Percentiles rank a stretch among this genome's conserved stretches.
Evolutionary conservation across 306 rosid species (phyloP).

Genomic region (Notholithocarpus densiflorus): DNA sequence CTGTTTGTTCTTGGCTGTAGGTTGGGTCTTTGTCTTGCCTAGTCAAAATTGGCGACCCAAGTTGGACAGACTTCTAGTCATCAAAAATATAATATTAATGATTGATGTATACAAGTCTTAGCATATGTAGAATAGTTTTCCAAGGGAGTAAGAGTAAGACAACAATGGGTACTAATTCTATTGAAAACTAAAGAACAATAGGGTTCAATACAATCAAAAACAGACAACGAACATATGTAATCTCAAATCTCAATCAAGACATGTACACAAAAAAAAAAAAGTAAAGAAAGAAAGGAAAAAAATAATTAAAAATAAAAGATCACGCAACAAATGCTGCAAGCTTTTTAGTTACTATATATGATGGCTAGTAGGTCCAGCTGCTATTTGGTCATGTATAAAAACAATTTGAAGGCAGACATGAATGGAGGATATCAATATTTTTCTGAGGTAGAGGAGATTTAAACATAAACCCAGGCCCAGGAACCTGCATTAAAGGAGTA

Average conservation of each 20-base stretch:
- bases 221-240: too few relatives aligned
- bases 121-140: not conserved
- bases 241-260: too few relatives aligned
- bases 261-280: too few relatives aligned
- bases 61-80: not conserved
- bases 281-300: too few relatives aligned
- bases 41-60: not conserved
- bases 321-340: too few relatives aligned
- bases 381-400: too few relatives aligned
- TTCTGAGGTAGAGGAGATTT: not conserved
- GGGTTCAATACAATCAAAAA: too few relatives aligned
- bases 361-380: too few relatives aligned
- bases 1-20: not conserved
- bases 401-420: not conserved
- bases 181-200: too few relatives aligned
- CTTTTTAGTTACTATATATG: too few relatives aligned
- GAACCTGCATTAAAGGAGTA: not conserved
- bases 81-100: not conserved
- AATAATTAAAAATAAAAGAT: too few relatives aligned
- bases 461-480: not conserved
- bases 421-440: not conserved
- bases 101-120: not conserved
- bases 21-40: not conserved
- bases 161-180: too few relatives aligned
- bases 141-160: not conserved